phyloP scores from a whole-genome alignment of 2,329 filamentous ascomycete genomes.

The Aspergillus persii region DNA sequence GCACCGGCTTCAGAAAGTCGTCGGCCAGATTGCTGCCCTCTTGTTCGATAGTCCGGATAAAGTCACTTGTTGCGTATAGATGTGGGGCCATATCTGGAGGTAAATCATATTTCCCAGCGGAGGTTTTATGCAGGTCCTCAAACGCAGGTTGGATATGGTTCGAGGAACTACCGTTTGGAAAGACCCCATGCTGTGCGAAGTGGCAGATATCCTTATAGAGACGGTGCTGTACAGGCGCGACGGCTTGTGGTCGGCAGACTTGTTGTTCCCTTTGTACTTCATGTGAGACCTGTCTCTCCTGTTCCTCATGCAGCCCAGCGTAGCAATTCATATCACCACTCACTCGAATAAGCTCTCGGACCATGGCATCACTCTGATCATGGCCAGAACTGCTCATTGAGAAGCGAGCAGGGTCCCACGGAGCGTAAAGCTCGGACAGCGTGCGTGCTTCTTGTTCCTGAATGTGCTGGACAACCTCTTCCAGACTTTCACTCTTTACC shows the following conservation, averaged over 20 bases:
- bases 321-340: slow-evolving; percentile 41
- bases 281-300: slow-evolving; percentile 60
- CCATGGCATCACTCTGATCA: background rate
- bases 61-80: slow-evolving; percentile 10
- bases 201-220: slow-evolving; percentile 10
- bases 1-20: slow-evolving; percentile 51
- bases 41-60: slow-evolving; percentile 4
- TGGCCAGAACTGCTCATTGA: background rate
- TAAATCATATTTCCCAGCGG: slow-evolving; percentile 3
- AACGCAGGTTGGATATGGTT: slow-evolving; percentile 6
- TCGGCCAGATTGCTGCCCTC: slow-evolving; percentile 46
- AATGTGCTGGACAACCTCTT: slow-evolving; percentile 49
- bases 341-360: slow-evolving; percentile 3
- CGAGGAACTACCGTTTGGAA: background rate
- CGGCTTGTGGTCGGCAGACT: slow-evolving; percentile 47
- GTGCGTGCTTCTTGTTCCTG: slow-evolving; percentile 52
- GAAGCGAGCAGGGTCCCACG: background rate
- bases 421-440: slow-evolving; percentile 43
- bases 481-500: slow-evolving; percentile 39
- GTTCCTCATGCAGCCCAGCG: slow-evolving; percentile 62
- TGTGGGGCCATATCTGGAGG: background rate
- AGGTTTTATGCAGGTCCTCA: slow-evolving; percentile 5
- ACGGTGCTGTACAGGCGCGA: slow-evolving; percentile 36
- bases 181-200: slow-evolving; percentile 7
- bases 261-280: slow-evolving; percentile 63